Conservation (phyloP, 495 filamentous ascomycete species). For the Hypoxylon fragiforme region DNA sequence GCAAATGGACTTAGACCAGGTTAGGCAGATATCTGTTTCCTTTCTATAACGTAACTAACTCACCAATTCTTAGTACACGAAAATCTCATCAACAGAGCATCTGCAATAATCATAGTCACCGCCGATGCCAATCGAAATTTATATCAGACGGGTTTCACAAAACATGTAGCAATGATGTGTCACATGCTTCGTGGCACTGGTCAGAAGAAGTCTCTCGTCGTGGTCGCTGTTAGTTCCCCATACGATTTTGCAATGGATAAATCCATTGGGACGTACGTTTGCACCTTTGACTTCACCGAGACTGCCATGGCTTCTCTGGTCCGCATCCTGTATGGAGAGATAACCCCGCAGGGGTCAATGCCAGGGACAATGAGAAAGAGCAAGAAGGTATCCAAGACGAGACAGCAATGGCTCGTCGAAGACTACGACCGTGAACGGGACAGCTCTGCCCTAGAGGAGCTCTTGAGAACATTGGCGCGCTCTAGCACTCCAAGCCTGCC, state of each 20-base stretch:
- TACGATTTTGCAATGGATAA: slow-evolving; percentile 95
- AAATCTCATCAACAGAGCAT: slow-evolving; percentile 82
- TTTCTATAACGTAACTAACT: background rate
- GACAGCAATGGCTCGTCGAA: slow-evolving; percentile 90
- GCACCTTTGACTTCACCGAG: slow-evolving; percentile 93
- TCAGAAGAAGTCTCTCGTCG: slow-evolving; percentile 73
- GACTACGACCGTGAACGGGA: slow-evolving; percentile 79
- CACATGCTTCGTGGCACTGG: slow-evolving; percentile 57
- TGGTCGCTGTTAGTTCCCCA: slow-evolving; percentile 87
- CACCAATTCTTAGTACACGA: slow-evolving; percentile 70
- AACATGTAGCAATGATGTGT: slow-evolving; percentile 93
- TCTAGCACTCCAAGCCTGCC: slow-evolving; percentile 58
- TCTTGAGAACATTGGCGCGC: slow-evolving; percentile 66
- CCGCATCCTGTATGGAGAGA: slow-evolving; percentile 77
- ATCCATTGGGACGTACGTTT: slow-evolving; percentile 83
- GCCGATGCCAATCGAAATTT: slow-evolving; percentile 89
- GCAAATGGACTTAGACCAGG: slow-evolving; percentile 81
- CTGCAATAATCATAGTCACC: slow-evolving; percentile 82
- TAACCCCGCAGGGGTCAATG: slow-evolving; percentile 69
- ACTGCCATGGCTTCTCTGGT: slow-evolving; percentile 82
- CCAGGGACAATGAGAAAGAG: slow-evolving; percentile 83
- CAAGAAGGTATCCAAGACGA: slow-evolving; percentile 76
- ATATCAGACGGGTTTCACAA: slow-evolving; percentile 89
- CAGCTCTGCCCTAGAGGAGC: slow-evolving; percentile 64
- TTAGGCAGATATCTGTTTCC: slow-evolving; percentile 22